Conservation (phyloP, 441 rosid species). For the Oxalis stricta region DNA sequence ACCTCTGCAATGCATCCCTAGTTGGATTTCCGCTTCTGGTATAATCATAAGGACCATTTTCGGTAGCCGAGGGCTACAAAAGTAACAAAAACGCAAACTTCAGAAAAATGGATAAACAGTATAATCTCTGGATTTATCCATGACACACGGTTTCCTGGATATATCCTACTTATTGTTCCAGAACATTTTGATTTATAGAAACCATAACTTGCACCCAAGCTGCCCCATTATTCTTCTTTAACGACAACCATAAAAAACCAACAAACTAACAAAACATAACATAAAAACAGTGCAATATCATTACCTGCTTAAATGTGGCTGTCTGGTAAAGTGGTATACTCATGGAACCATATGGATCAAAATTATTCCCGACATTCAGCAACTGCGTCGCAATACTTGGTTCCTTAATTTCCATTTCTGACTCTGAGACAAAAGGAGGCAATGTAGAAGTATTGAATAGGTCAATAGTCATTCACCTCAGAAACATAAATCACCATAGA, state of each 20-base stretch:
- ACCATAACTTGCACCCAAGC: too few species aligned
- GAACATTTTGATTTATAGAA: too few species aligned
- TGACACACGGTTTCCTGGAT: too few species aligned
- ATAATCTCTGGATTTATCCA: too few species aligned
- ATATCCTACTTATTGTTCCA: too few species aligned
- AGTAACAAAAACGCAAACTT: too few species aligned
- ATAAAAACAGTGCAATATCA: neutral
- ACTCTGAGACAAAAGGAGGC: neutral
- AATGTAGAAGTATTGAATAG: too few species aligned
- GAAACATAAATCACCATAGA: neutral
- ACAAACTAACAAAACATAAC: neutral
- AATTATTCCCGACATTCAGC: slow-evolving; percentile 52
- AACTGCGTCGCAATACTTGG: slow-evolving; percentile 56
- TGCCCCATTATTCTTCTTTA: too few species aligned
- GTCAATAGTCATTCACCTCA: too few species aligned
- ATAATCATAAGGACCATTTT: slow-evolving; percentile 80
- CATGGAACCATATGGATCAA: slow-evolving; percentile 74
- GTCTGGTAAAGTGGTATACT: slow-evolving; percentile 90
- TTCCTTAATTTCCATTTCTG: slow-evolving; percentile 35
- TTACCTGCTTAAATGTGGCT: slow-evolving; percentile 85
- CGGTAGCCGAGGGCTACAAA: slow-evolving; percentile 62
- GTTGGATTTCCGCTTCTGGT: slow-evolving; percentile 98
- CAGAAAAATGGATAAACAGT: too few species aligned
- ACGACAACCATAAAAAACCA: too few species aligned
- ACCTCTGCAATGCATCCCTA: slow-evolving; percentile 79